Evolutionary conservation across 306 rosid genomes (phyloP), one percentile per base, ranked within the genome.

Genomic region (Vigna trinervia): DNA sequence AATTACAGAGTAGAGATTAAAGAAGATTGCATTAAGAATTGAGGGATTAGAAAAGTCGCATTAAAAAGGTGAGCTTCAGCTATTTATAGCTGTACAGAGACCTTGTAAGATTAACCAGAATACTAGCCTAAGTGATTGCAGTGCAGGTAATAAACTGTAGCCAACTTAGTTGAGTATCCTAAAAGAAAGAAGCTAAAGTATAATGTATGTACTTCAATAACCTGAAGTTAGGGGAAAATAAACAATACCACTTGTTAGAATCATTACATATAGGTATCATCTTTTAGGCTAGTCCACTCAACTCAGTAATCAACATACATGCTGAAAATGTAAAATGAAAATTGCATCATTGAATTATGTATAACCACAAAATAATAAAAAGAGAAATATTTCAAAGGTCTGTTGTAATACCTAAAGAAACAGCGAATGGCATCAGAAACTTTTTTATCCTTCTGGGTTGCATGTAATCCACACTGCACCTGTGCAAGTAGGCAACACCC

Each of bases 401-500:
- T 64, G 54, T 50, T 64, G 41, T 36, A 36, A 73, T 86, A 95
- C 97, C 98, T 90, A 86, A 90, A 95, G 90, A 95, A 95, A 87
- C 98, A 89, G 51, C 91, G 66, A 70, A 88, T 81, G 86, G 98
- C 97, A 85, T 92, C 97, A 68, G 78, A 75, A 71, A 90, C 81
- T 75, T 90, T 95, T 82, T 87, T 86, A 78, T 95, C 97, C 84
- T 90, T 92, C 85, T 77, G 80, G 51, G 82, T 75, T 74, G 86
- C 91, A 81, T 82, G 90, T 85, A 86, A 87, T 80, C 88, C 89
- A 81, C 84, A 85, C 74, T 82, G 95, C 78, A 94, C 90, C 81
- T 92, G 96, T 73, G 96, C 91, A 54, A 95, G 97, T 69, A 88
- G 89, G 84, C 96, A 89, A 72, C 97, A 92, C 81, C 97, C 98